These are phyloP conservation scores for Cruciata laevipes DNA, from an alignment of 257 asterid species.

Conservation along the genomic window DNA sequence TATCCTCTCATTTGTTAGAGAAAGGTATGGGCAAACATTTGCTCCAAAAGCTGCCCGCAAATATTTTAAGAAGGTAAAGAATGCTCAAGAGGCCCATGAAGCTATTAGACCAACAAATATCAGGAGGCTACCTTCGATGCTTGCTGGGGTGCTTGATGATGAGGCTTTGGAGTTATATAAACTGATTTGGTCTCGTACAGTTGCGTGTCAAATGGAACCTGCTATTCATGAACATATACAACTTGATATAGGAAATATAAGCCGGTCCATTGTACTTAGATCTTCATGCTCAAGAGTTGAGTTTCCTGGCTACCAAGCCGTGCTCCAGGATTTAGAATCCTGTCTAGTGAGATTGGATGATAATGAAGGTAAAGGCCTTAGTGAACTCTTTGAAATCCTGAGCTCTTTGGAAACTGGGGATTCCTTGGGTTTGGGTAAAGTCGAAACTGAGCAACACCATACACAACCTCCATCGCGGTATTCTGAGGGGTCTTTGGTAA, in stretches of 20 bases:
- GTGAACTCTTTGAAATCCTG: constrained; percentile 42
- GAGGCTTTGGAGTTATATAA: constrained; percentile 74
- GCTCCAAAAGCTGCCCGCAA: constrained; percentile 56
- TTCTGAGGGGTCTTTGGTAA: constrained; percentile 73
- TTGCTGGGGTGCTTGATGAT: constrained; percentile 66
- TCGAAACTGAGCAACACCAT: constrained; percentile 55
- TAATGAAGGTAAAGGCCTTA: constrained; percentile 26
- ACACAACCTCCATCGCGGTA: constrained; percentile 82
- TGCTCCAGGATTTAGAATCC: constrained; percentile 54
- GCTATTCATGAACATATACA: constrained; percentile 62
- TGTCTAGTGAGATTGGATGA: constrained; percentile 28
- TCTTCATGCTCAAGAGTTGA: constrained; percentile 64
- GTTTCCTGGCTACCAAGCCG: constrained; percentile 71
- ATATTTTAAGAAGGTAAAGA: constrained; percentile 78
- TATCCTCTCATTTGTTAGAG: constrained; percentile 51
- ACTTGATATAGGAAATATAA: constrained; percentile 55
- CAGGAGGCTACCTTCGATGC: constrained; percentile 63
- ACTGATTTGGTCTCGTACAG: constrained; percentile 79
- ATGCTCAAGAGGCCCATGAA: constrained; percentile 98
- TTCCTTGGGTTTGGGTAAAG: constrained; percentile 39
- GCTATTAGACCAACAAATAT: constrained; percentile 95
- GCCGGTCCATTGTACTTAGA: constrained; percentile 52
- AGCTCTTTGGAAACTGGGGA: constrained; percentile 50
- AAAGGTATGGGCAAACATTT: constrained; percentile 60
- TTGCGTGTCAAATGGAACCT: constrained; percentile 95